A percentile compares a stretch with the other conserved stretches of the same genome.
These are phyloP conservation scores for Selaginella tamariscina DNA, from an alignment of 75 land plant genomes.

Conservation along the genomic window DNA sequence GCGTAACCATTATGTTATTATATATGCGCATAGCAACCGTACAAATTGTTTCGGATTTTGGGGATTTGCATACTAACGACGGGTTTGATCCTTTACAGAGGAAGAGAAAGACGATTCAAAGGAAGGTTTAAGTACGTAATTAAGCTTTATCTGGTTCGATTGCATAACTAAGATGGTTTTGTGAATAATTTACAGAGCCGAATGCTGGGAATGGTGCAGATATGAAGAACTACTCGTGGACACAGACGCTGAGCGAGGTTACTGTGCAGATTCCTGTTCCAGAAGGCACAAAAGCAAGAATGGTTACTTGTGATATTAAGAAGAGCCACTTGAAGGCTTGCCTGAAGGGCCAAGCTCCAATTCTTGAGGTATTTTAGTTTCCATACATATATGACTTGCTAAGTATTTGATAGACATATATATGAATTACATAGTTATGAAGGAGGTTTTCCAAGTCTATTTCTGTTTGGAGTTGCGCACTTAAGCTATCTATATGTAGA, in stretches of 20 bases:
- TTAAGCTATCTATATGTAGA: no score
- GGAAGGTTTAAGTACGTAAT: no score
- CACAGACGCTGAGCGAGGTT: slow-evolving; percentile 64
- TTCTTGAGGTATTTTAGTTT: slow-evolving; percentile 64
- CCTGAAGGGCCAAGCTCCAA: slow-evolving; percentile 72
- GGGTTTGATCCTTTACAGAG: no score
- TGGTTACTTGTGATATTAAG: slow-evolving; percentile 71
- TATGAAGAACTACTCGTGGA: slow-evolving; percentile 81
- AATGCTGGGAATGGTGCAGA: slow-evolving; percentile 82
- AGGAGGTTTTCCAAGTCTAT: no score
- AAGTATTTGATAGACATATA: no score
- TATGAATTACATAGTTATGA: no score
- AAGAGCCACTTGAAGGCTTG: slow-evolving; percentile 68
- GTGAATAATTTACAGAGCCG: slow-evolving; percentile 56
- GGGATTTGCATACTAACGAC: not conserved
- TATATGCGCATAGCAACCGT: not conserved
- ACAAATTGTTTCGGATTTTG: not conserved
- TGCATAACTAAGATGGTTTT: no score
- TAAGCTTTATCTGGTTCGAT: no score
- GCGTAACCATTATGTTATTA: no score
- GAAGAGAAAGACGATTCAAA: not conserved
- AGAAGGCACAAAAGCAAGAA: slow-evolving; percentile 57
- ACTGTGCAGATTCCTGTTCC: slow-evolving; percentile 59
- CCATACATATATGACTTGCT: no score
- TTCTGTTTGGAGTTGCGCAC: no score